Evolutionary conservation across 1,284 basidiomycete species (phyloP), one percentile per base, ranked within the genome.

Genomic region (Puccinia horiana): DNA sequence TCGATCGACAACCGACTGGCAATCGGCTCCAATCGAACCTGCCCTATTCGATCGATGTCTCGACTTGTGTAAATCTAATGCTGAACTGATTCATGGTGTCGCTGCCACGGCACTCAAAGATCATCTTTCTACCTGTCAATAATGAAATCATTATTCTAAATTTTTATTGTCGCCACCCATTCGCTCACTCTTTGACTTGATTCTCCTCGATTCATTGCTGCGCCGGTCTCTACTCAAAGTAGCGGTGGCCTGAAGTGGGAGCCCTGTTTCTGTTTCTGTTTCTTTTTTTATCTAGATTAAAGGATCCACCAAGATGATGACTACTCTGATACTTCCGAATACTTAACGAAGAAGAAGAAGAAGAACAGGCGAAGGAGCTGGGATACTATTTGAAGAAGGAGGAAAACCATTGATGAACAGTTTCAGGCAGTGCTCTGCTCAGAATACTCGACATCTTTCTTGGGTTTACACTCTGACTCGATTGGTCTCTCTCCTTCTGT

Each of bases 271-370:
- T n/a, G n/a, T n/a, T n/a, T n/a, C n/a, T n/a, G n/a, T n/a, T n/a
- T 69, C 23, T 69, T 69, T 2, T 42, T 69, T 6, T 14, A 29
- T 26, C n/a, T 5, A 26, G 42, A 26, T 20, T 8, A 44, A 58
- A 69, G 65, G 65, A 69, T 69, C 65, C 40, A 44, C 65, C 65
- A 69, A 69, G 29, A 47, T 69, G 65, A 69, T 69, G 65, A 69
- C 65, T 37, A 69, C 23, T 69, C 37, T 69, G 65, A 69, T 69
- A 69, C 65, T 69, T 69, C 65, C 65, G 40, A 32, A 61, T 14
- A 61, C 32, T 35, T 61, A 54, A 69, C 65, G n/a, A n/a, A 69
- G 65, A 42, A 37, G 65, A 69, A 69, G 26, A 44, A 32, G 26
- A 32, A 20, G 20, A 16, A 32, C 6, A 11, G 23, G 20, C 20